These are phyloP conservation scores for Exophiala spinifera DNA, from an alignment of 2,329 filamentous ascomycete genomes.

Conservation along the genomic window DNA sequence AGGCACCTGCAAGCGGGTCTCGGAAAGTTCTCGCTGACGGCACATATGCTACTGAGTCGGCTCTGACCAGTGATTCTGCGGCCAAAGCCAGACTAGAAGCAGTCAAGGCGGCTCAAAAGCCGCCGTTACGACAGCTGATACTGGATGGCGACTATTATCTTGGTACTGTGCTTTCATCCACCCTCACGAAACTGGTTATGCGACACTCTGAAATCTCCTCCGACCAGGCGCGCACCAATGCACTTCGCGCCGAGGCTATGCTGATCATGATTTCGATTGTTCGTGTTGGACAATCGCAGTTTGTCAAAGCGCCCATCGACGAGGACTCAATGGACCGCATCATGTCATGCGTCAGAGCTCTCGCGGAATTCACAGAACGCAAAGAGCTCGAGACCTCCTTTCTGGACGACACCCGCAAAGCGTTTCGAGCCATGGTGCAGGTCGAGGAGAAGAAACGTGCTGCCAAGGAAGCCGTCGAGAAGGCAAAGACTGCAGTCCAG, in stretches of 20 bases:
- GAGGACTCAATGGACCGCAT: conserved; percentile 98
- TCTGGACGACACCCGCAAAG: conserved; percentile 89
- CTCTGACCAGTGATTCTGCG: conserved; percentile 86
- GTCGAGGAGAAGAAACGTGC: conserved; percentile 96
- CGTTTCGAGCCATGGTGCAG: conserved; percentile 95
- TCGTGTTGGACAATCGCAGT: conserved; percentile 96
- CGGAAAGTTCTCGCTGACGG: conserved; percentile 92
- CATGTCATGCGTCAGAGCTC: conserved; percentile 91
- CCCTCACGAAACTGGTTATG: conserved; percentile 96
- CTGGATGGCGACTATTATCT: conserved; percentile 97
- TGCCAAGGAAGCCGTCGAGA: conserved; percentile 89
- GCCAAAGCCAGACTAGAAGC: conserved; percentile 89
- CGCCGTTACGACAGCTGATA: conserved; percentile 88
- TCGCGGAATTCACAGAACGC: conserved; percentile 84
- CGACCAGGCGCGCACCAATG: conserved; percentile 83
- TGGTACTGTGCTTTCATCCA: conserved; percentile 90
- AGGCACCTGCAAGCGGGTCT: conserved; percentile 63
- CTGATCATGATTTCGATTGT: conserved; percentile 99
- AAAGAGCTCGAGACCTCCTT: conserved; percentile 91
- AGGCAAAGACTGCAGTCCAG: conserved; percentile 89
- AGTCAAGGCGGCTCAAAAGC: conserved; percentile 95
- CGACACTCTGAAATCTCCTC: conserved; percentile 89
- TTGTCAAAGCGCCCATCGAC: conserved; percentile 94
- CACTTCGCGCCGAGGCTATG: conserved; percentile 94
- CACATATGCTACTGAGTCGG: conserved; percentile 95